phyloP scores from a whole-genome alignment of 768 basidiomycete genomes.

The Tephrocybe rancida region DNA sequence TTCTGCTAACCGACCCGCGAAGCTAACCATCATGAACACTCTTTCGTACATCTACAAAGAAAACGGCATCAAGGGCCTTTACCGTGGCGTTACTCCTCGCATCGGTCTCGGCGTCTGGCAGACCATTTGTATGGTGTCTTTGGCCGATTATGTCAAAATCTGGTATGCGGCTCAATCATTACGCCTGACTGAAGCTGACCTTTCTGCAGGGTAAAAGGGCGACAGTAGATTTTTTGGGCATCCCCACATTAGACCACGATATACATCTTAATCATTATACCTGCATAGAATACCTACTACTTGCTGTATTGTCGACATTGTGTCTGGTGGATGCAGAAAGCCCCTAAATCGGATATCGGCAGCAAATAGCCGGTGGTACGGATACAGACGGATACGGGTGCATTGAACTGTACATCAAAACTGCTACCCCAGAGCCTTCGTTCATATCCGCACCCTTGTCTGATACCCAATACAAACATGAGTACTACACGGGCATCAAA shows the following conservation, averaged over 20 bases:
- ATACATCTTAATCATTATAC: constrained; percentile 23
- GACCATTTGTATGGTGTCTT: constrained; percentile 98
- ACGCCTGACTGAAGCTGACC: constrained; percentile 15
- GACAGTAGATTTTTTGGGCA: constrained; percentile 25
- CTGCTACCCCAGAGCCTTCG: constrained; percentile 1
- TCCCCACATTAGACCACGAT: constrained; percentile 12
- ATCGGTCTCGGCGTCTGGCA: constrained; percentile 97
- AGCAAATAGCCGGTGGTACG: not conserved
- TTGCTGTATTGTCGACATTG: not conserved
- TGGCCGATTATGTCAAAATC: constrained; percentile 93
- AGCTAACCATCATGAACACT: constrained; percentile 90
- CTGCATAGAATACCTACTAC: constrained; percentile 11
- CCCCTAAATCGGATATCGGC: constrained; percentile 14
- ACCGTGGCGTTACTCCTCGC: constrained; percentile 96
- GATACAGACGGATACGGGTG: constrained; percentile 5
- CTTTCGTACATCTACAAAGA: constrained; percentile 94
- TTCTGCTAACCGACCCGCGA: constrained; percentile 84
- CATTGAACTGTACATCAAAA: constrained; percentile 8
- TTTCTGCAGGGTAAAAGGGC: constrained; percentile 52
- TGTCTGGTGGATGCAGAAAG: not conserved
- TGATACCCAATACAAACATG: constrained; percentile 35
- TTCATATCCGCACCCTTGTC: constrained; percentile 2
- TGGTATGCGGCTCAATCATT: constrained; percentile 49
- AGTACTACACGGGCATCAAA: constrained; percentile 30
- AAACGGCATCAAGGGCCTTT: constrained; percentile 95